Conservation (phyloP, 345 rosid species). For the Syzygium jambos region DNA sequence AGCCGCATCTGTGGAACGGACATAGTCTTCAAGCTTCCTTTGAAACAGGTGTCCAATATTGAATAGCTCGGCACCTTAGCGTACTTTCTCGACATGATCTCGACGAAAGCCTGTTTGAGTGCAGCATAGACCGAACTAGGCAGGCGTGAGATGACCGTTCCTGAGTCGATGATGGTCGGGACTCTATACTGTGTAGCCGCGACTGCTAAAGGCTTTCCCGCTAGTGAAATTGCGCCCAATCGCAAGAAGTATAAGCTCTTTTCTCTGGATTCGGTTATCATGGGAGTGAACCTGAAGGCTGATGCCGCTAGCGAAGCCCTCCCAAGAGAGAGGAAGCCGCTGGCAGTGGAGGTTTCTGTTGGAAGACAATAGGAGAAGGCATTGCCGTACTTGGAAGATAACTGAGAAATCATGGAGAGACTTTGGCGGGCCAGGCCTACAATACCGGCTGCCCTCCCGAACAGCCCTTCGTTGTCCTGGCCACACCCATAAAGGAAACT, state of each 20-base stretch:
- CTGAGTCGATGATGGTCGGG: conserved; percentile 42
- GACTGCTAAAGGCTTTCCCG: conserved; percentile 17
- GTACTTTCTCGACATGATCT: conserved; percentile 19
- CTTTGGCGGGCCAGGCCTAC: conserved; percentile 32
- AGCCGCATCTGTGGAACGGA: conserved; percentile 21
- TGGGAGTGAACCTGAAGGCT: conserved; percentile 32
- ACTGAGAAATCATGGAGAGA: conserved; percentile 29
- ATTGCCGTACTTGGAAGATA: conserved; percentile 15
- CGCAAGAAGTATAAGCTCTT: conserved; percentile 23
- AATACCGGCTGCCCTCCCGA: conserved; percentile 33
- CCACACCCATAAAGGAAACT: conserved; percentile 42
- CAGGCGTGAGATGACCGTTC: conserved; percentile 40
- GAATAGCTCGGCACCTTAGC: conserved; percentile 16
- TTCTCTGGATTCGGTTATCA: conserved; percentile 10
- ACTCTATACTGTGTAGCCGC: conserved; percentile 7
- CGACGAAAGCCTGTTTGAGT: conserved; percentile 17
- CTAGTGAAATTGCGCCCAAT: conserved; percentile 14
- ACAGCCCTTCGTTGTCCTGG: conserved; percentile 32
- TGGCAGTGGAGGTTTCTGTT: conserved; percentile 3
- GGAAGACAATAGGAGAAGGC: conserved; percentile 48
- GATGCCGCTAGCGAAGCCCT: conserved; percentile 2
- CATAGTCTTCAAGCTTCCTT: conserved; percentile 15
- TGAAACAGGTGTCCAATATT: conserved; percentile 38
- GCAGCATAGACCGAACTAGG: conserved; percentile 22
- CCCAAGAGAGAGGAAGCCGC: conserved; percentile 31